Base-by-base conservation (phyloP, 768 basidiomycete species). In the Hericium rajendrae region DNA sequence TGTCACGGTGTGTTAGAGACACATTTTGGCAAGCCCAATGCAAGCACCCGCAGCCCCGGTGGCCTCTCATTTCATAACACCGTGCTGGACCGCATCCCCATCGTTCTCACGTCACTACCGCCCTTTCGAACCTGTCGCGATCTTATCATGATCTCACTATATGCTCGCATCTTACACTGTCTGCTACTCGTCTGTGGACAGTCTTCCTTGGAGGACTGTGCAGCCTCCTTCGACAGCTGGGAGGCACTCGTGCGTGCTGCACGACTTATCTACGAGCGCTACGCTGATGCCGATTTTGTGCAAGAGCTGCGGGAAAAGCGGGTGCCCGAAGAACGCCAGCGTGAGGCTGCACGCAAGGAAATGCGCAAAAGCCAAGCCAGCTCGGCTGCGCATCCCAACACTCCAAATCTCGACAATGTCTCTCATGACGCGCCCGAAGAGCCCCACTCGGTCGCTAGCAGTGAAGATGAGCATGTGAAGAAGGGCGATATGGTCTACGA, bases 11-110 rank as follows among this genome's bases (percentile, higher is more conserved):
- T 67, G 2, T 46, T 76, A 3, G 51, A 67, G 6, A 70, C 61
- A 0, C 72, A 74, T 58, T 73, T 57, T 46, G 75, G 73, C 4
- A 63, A 66, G n/a, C 63, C 70, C 0, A 40, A 62, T 28, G 53
- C 62, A 16, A 68, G 68, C 3, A 32, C 60, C 2, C 60, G 66
- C 6, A 70, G 72, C 40, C 75, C 73, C 20, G 69, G 66, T 2
- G 70, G 62, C 0, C 67, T 76, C 2, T 48, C 56, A 2, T 73
- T 69, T 53, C 71, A 74, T 54, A 75, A 74, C 61, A 68, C 67
- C 1, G 54, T 62, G 1, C 68, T 76, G 24, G 28, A 67, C 28
- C 64, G 66, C 15, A 65, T 66, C 16, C 68, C 70, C 1, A 67
- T 71, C 38, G 58, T 66, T 0, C 51, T 67, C 2, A 60, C 65